Evolutionary conservation across 176 grass and related monocot genomes (phyloP).

Genomic region (Ensete glaucum): DNA sequence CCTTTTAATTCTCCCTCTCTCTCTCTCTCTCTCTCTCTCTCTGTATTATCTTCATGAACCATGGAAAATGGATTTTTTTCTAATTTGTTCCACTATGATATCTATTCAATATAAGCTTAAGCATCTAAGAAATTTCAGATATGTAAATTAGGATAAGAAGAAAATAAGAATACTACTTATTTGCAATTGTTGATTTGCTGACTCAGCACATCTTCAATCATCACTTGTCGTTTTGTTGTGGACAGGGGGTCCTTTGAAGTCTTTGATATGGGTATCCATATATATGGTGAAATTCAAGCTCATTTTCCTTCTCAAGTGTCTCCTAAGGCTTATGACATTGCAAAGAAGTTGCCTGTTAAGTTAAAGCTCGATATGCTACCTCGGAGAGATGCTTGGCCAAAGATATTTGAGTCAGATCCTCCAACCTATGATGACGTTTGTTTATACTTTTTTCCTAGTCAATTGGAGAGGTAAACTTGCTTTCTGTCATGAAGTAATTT

Average conservation of each 20-base stretch:
- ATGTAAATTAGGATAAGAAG: not conserved
- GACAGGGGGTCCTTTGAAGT: constrained; percentile 62
- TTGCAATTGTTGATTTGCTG: not conserved
- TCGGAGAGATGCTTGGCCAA: constrained; percentile 40
- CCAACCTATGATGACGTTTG: constrained; percentile 54
- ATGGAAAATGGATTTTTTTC: too few species aligned
- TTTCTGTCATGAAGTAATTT: not conserved
- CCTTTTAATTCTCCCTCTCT: too few species aligned
- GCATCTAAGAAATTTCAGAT: too few species aligned
- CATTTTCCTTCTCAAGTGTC: constrained; percentile 36
- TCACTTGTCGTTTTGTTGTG: not conserved
- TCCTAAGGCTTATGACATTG: constrained; percentile 37
- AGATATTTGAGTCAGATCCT: constrained; percentile 40
- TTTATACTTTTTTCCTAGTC: constrained; percentile 45
- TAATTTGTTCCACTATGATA: too few species aligned
- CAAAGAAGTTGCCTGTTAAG: constrained; percentile 39
- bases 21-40: too few species aligned
- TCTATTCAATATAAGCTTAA: too few species aligned
- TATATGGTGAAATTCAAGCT: constrained; percentile 42
- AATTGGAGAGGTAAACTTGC: constrained; percentile 28
- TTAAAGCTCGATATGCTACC: constrained; percentile 55
- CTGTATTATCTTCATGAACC: too few species aligned
- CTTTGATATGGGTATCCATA: constrained; percentile 28
- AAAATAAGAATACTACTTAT: not conserved
- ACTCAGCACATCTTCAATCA: not conserved